Evolutionary conservation across 148 eudicot genomes (phyloP), one percentile per base, ranked within the genome.

Genomic region (Amaranthus hypochondriacus): DNA sequence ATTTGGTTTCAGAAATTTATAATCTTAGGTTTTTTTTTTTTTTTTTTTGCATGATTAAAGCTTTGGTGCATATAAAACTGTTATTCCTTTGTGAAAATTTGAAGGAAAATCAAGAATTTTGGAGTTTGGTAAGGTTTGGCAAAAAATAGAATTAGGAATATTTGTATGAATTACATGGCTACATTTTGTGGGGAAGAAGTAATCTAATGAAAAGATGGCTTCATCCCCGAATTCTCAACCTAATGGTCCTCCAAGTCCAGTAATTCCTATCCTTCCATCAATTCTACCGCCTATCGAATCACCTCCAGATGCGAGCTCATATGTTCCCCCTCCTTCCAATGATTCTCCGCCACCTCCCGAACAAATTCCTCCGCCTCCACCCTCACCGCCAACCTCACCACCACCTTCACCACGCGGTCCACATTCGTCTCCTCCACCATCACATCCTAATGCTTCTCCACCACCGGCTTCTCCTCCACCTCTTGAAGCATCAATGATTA

Each of bases 211-310:
- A 9, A 73, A 57, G 56, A 92, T 92, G 97, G 86, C 92, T 74
- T 83, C 88, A 73, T 72, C 83, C 58, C 90, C 93, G 8, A 50
- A 66, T 73, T 76, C 89, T 61, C 76, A 81, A 58, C 80, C 88
- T 43, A 63, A 76, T 75, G 11, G 51, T 44, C 72, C 83, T 74
- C 82, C 84, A 9, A 18, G 46, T 69, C 74, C 69, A 54, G 52
- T 73, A 43, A 69, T 52, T 77, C 5, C 71, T 72, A 48, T 71
- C 79, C 47, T 60, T 69, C 55, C 70, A 67, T 4, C 12, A 67
- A 49, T 50, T 8, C 0, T 8, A 49, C 70, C 70, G 28, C 56
- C 70, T 50, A 7, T 3, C 21, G 14, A 43, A n/a, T 21, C 79
- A 7, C 64, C 78, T 67, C 59, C 76, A 9, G 54, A 74, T 8